Percentiles rank a stretch among this genome's conserved stretches.
phyloP scores from a whole-genome alignment of 352 stramenopile genomes.

The Paralagenidium karlingii region DNA sequence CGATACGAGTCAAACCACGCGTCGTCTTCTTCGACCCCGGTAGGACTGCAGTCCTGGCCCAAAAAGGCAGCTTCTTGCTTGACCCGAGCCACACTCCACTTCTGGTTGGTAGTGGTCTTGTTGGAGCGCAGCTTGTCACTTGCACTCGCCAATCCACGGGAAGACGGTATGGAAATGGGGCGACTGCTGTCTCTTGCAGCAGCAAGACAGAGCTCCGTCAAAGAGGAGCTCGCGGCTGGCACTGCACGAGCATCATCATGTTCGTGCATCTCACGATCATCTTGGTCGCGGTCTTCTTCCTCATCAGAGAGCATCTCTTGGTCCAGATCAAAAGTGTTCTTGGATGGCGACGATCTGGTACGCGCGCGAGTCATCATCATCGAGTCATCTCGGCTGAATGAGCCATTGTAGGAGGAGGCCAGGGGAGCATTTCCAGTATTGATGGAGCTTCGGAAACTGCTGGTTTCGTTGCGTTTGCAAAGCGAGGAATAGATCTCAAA shows the following conservation, averaged over 20 bases:
- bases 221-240: too few species aligned
- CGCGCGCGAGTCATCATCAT: slow-evolving; percentile 32
- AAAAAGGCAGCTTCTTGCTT: slow-evolving; percentile 6
- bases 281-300: slow-evolving; percentile 5
- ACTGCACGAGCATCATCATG: too few species aligned
- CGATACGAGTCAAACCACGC: slow-evolving; percentile 48
- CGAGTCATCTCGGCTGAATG: slow-evolving; percentile 44
- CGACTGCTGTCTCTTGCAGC: too few species aligned
- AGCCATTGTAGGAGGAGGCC: slow-evolving; percentile 33
- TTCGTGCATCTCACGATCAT: too few species aligned
- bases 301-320: too few species aligned
- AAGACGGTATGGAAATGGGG: too few species aligned
- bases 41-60: slow-evolving; percentile 52
- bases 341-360: slow-evolving; percentile 17
- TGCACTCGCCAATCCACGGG: too few species aligned
- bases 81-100: background rate
- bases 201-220: too few species aligned
- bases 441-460: too few species aligned
- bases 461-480: background rate
- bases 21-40: slow-evolving; percentile 49
- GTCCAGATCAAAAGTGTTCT: too few species aligned
- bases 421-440: slow-evolving; percentile 10
- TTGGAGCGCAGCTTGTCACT: too few species aligned
- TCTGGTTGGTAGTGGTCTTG: too few species aligned
- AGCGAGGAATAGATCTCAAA: slow-evolving; percentile 11